phyloP scores from a whole-genome alignment of 139 green algal genomes.

The Micractinium conductrix region DNA sequence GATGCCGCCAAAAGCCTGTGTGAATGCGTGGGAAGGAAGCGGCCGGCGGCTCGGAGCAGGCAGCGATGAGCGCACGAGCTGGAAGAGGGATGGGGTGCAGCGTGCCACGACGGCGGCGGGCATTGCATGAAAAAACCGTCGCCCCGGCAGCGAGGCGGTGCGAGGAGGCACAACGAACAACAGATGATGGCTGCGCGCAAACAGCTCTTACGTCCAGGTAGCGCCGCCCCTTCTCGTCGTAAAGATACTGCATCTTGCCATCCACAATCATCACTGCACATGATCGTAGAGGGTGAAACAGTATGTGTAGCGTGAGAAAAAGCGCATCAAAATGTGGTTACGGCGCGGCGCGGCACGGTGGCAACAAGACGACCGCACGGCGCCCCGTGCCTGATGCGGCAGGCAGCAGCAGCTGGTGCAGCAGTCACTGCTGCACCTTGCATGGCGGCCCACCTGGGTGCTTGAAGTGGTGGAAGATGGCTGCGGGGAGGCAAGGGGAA shows the following conservation, averaged over 20 bases:
- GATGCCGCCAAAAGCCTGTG: constrained; percentile 95
- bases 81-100: background rate
- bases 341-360: no score
- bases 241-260: constrained; percentile 98
- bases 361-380: no score
- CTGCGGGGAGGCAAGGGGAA: constrained; percentile 16
- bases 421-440: background rate
- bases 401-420: background rate
- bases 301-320: background rate
- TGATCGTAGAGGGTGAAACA: background rate
- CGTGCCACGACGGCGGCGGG: background rate
- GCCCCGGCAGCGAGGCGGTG: background rate
- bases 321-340: no score
- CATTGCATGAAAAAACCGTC: background rate
- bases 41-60: background rate
- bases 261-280: constrained; percentile 93
- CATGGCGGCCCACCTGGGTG: constrained; percentile 23
- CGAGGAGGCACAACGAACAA: background rate
- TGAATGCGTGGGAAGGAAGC: background rate
- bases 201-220: constrained; percentile 87
- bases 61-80: background rate
- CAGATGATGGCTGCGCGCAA: background rate
- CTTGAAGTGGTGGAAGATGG: constrained; percentile 55
- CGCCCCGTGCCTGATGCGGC: no score
- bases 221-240: constrained; percentile 88